A percentile compares a stretch with the other conserved stretches of the same genome.
phyloP scores from a whole-genome alignment of 192 early-diverging fungal genomes.

The Coemansia sp. region DNA sequence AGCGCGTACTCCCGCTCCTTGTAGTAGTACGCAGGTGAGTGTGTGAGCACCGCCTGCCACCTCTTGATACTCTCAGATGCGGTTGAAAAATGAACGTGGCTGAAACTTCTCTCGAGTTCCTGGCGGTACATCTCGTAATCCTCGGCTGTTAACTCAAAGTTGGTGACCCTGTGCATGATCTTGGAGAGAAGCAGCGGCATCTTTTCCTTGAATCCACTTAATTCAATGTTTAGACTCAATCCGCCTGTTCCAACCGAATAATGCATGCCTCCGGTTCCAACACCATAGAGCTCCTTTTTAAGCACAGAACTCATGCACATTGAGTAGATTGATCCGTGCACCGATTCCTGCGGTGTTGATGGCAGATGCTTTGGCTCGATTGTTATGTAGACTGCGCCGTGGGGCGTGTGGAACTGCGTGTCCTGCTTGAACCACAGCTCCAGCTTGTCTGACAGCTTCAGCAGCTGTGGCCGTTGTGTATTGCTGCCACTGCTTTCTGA shows the following conservation, averaged over 20 bases:
- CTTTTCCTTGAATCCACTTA: constrained; percentile 83
- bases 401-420: constrained; percentile 83
- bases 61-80: not conserved
- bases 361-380: constrained; percentile 20
- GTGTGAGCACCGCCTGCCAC: not conserved
- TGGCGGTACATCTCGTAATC: not conserved
- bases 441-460: constrained; percentile 9
- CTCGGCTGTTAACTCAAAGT: constrained; percentile 11
- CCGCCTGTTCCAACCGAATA: constrained; percentile 62
- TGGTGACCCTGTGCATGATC: constrained; percentile 49
- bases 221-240: not conserved
- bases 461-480: constrained; percentile 6
- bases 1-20: not conserved
- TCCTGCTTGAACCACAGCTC: constrained; percentile 93
- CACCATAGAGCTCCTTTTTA: constrained; percentile 78
- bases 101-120: not conserved
- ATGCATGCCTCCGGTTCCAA: constrained; percentile 68
- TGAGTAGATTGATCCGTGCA: constrained; percentile 63
- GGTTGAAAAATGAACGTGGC: not conserved
- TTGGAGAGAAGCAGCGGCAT: constrained; percentile 63
- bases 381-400: constrained; percentile 67
- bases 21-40: not conserved
- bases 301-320: constrained; percentile 70
- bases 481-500: too few relatives aligned
- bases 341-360: constrained; percentile 60